Percentiles rank a stretch among this genome's conserved stretches.
Conservation (phyloP, 2,329 filamentous ascomycete species). For the Plenodomus lindquistii region DNA sequence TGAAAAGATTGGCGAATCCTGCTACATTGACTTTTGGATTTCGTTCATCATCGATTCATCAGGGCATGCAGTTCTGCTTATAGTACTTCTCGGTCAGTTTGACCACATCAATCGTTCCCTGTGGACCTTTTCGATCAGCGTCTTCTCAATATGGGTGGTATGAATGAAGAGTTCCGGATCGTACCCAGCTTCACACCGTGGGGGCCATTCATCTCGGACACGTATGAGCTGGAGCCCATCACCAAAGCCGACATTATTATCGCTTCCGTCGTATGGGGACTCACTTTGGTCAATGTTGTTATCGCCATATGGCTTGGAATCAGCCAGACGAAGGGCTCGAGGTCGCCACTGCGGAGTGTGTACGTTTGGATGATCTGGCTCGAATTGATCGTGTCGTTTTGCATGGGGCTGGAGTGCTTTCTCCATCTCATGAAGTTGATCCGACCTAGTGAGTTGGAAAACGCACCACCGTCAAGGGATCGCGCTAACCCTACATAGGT, state of each 20-base stretch:
- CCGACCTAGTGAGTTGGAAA: conserved; percentile 33
- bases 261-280: conserved; percentile 33
- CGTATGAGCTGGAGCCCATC: conserved; percentile 32
- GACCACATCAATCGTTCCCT: not conserved
- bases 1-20: conserved; percentile 12
- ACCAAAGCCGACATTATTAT: conserved; percentile 36
- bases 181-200: conserved; percentile 24
- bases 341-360: conserved; percentile 39
- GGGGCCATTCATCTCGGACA: conserved; percentile 30
- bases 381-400: conserved; percentile 49
- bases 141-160: conserved; percentile 3
- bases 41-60: not conserved
- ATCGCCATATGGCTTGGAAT: conserved; percentile 41
- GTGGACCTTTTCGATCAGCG: not conserved
- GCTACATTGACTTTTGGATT: not conserved
- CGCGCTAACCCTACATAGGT: conserved; percentile 20
- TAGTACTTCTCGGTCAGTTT: not conserved
- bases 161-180: conserved; percentile 22
- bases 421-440: conserved; percentile 40
- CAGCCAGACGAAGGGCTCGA: conserved; percentile 29
- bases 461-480: too few species aligned
- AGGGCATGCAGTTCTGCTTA: not conserved
- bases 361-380: conserved; percentile 57
- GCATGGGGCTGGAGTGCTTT: conserved; percentile 49
- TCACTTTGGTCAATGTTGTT: conserved; percentile 31